phyloP scores from a whole-genome alignment of 1,139 yeast genomes.

The Sugiyamaella grinbergsii region DNA sequence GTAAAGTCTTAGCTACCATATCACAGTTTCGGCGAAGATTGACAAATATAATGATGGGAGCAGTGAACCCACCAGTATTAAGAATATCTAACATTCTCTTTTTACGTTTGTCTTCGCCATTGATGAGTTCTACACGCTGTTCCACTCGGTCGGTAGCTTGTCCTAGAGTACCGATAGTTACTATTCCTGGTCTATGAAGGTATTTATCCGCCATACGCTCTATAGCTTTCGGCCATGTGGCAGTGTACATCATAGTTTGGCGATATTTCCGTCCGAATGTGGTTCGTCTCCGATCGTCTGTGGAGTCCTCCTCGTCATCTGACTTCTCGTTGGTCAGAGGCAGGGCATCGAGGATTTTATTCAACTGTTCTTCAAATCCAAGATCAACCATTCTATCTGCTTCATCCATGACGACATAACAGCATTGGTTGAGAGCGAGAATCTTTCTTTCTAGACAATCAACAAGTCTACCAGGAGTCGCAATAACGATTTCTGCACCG shows the following conservation, averaged over 20 bases:
- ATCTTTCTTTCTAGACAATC: slow-evolving; percentile 75
- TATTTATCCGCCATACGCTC: slow-evolving; percentile 66
- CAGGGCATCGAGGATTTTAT: slow-evolving; percentile 54
- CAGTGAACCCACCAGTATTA: slow-evolving; percentile 41
- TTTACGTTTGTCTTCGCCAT: slow-evolving; percentile 46
- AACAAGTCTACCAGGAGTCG: slow-evolving; percentile 88
- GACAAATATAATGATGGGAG: slow-evolving; percentile 76
- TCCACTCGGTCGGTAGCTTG: slow-evolving; percentile 67
- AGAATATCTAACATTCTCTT: slow-evolving; percentile 45
- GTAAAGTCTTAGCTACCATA: slow-evolving; percentile 54
- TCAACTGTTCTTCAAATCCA: slow-evolving; percentile 86
- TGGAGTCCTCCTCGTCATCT: slow-evolving; percentile 30
- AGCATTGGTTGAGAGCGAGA: slow-evolving; percentile 61
- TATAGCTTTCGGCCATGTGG: slow-evolving; percentile 81
- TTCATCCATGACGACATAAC: slow-evolving; percentile 80
- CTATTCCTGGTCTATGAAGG: slow-evolving; percentile 58
- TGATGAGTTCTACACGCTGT: slow-evolving; percentile 63
- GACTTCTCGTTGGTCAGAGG: slow-evolving; percentile 45
- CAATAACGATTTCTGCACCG: slow-evolving; percentile 83
- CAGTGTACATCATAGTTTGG: slow-evolving; percentile 88
- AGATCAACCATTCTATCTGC: slow-evolving; percentile 94
- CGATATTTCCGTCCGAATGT: slow-evolving; percentile 35
- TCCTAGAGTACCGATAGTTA: slow-evolving; percentile 63
- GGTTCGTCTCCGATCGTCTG: slow-evolving; percentile 29
- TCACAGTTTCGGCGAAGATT: slow-evolving; percentile 78